Evolutionary conservation across 768 basidiomycete genomes (phyloP).

Genomic region (Lactarius hengduanensis): DNA sequence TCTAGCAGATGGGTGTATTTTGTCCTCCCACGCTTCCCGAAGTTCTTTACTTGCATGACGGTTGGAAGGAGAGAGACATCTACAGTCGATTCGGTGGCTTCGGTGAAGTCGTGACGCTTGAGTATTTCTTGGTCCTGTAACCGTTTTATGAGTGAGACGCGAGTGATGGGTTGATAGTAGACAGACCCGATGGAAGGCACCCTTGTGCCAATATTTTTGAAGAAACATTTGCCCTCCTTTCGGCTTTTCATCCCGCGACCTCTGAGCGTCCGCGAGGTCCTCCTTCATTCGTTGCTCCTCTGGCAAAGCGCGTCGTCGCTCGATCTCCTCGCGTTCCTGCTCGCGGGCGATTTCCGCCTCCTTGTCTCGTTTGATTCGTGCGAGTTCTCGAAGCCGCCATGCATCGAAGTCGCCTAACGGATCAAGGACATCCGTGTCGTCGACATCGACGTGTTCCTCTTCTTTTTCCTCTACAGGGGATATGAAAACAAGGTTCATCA

Average conservation of each 20-base stretch:
- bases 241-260: constrained; percentile 81
- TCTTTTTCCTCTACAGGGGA: constrained; percentile 71
- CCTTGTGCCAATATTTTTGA: constrained; percentile 99
- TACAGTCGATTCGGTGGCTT: constrained; percentile 82
- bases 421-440: constrained; percentile 93
- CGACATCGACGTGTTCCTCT: constrained; percentile 79
- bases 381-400: constrained; percentile 92
- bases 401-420: constrained; percentile 90
- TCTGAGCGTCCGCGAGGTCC: constrained; percentile 83
- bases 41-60: constrained; percentile 97
- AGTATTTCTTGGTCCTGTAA: constrained; percentile 85
- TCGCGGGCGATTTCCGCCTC: constrained; percentile 81
- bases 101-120: constrained; percentile 78
- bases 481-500: constrained; percentile 1
- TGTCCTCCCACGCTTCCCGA: constrained; percentile 86
- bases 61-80: constrained; percentile 92
- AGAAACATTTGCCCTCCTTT: constrained; percentile 91
- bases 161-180: constrained; percentile 1
- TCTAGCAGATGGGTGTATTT: constrained; percentile 97
- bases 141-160: constrained; percentile 11
- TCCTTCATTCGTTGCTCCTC: constrained; percentile 92
- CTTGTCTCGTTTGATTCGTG: constrained; percentile 91
- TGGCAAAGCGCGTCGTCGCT: constrained; percentile 86
- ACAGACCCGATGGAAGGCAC: constrained; percentile 93
- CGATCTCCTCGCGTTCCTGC: constrained; percentile 78